A percentile compares a stretch with the other conserved stretches of the same genome.
These are phyloP conservation scores for Clonostachys rhizophaga DNA, from an alignment of 2,329 filamentous ascomycete genomes.

Conservation along the genomic window DNA sequence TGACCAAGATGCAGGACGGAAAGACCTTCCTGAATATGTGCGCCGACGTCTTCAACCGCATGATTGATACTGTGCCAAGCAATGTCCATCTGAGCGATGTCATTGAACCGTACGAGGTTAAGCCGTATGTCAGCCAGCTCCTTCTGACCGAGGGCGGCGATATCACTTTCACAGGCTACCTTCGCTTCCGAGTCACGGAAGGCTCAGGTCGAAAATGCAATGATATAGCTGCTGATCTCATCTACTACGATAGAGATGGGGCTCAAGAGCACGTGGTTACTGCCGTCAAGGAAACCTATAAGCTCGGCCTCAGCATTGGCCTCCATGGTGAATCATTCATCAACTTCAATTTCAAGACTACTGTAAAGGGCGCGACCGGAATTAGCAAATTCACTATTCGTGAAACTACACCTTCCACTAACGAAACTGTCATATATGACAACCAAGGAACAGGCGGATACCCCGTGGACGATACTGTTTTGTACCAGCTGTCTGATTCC, in stretches of 20 bases:
- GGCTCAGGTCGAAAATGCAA: constrained; percentile 9
- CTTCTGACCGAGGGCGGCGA: constrained; percentile 14
- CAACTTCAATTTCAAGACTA: constrained; percentile 11
- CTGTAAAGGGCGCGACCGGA: constrained; percentile 8
- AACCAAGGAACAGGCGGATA: constrained; percentile 2
- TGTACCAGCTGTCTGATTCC: constrained; percentile 1
- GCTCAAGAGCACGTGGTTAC: neutral
- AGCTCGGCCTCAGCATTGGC: constrained; percentile 10
- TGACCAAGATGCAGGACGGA: constrained; percentile 38
- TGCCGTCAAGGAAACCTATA: constrained; percentile 4
- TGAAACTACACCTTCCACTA: constrained; percentile 9
- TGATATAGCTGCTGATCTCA: constrained; percentile 12
- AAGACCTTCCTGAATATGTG: constrained; percentile 41
- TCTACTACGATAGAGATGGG: constrained; percentile 11
- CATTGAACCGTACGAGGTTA: constrained; percentile 52
- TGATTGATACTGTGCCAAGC: constrained; percentile 56
- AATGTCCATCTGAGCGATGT: constrained; percentile 44
- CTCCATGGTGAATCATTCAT: constrained; percentile 8
- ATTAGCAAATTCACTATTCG: constrained; percentile 14
- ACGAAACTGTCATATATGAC: constrained; percentile 1
- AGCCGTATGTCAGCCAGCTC: constrained; percentile 29
- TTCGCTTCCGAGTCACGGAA: neutral
- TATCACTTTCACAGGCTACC: constrained; percentile 26
- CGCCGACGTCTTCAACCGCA: constrained; percentile 46
- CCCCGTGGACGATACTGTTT: constrained; percentile 1